Evolutionary conservation across 2,329 filamentous ascomycete species (phyloP).

Genomic region (Madurella fahalii): DNA sequence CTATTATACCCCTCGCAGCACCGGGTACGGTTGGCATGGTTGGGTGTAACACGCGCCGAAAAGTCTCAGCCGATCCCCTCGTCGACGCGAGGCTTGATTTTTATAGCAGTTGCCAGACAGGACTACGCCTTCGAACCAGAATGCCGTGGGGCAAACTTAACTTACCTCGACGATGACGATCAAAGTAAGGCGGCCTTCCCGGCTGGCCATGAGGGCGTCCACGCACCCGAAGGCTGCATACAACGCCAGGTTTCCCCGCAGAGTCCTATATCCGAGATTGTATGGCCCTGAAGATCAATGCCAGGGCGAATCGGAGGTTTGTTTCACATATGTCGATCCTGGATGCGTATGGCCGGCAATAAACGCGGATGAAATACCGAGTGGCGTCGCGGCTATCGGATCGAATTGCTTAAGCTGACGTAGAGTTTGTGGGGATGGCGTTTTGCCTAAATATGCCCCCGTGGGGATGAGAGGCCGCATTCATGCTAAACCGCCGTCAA

Average conservation of each 20-base stretch:
- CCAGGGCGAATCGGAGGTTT: slow-evolving; percentile 4
- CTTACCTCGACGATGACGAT: neutral
- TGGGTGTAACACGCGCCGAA: neutral
- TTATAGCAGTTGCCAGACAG: too few species aligned
- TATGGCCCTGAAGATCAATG: slow-evolving; percentile 1
- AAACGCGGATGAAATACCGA: slow-evolving; percentile 13
- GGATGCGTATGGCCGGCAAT: slow-evolving; percentile 12
- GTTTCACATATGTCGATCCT: slow-evolving; percentile 14
- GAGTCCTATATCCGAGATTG: slow-evolving; percentile 8
- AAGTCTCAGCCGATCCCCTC: neutral
- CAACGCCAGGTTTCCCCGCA: slow-evolving; percentile 5
- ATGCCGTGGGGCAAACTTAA: neutral
- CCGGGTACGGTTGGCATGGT: neutral
- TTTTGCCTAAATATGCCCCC: slow-evolving; percentile 18
- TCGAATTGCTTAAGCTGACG: slow-evolving; percentile 2
- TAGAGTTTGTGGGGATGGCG: slow-evolving; percentile 11
- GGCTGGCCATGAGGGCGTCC: neutral
- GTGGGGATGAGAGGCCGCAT: slow-evolving; percentile 7
- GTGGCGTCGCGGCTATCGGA: neutral
- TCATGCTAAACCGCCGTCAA: slow-evolving; percentile 31
- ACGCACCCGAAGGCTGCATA: neutral
- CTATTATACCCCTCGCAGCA: neutral
- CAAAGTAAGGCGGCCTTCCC: neutral
- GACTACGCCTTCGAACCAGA: neutral
- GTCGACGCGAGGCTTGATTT: neutral